phyloP scores from a whole-genome alignment of 768 basidiomycete genomes.

The Lentinula sp. region DNA sequence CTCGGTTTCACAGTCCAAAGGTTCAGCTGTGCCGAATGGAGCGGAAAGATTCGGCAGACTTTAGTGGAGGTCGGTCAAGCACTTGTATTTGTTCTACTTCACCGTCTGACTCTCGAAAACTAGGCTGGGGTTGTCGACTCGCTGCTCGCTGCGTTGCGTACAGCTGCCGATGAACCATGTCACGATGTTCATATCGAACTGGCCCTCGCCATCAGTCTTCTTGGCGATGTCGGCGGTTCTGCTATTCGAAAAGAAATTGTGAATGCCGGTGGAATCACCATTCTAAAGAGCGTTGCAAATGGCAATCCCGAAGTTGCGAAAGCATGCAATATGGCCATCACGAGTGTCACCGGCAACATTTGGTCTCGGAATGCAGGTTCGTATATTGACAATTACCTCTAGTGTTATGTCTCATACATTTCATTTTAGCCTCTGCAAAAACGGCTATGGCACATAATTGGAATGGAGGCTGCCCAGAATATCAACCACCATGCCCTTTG shows the following conservation, averaged over 20 bases:
- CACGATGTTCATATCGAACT: slow-evolving; percentile 20
- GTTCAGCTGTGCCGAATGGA: slow-evolving; percentile 21
- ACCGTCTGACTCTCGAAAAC: neutral
- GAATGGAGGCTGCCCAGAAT: slow-evolving; percentile 12
- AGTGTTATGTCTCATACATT: neutral
- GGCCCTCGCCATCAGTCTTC: slow-evolving; percentile 18
- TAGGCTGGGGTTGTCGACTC: slow-evolving; percentile 20
- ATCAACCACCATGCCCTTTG: slow-evolving; percentile 9
- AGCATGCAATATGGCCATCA: slow-evolving; percentile 18
- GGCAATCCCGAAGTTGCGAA: slow-evolving; percentile 16
- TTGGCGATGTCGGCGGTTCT: slow-evolving; percentile 19
- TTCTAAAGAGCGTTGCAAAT: slow-evolving; percentile 14
- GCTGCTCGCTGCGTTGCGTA: slow-evolving; percentile 19
- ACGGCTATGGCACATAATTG: slow-evolving; percentile 12
- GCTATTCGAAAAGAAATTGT: slow-evolving; percentile 21
- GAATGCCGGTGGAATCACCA: slow-evolving; percentile 20
- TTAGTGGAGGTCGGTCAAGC: slow-evolving; percentile 14
- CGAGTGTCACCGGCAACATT: slow-evolving; percentile 19
- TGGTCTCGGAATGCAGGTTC: slow-evolving; percentile 20
- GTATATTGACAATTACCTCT: neutral
- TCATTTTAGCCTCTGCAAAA: slow-evolving; percentile 9
- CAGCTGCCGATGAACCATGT: slow-evolving; percentile 16
- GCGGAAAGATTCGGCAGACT: slow-evolving; percentile 16
- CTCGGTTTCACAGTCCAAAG: slow-evolving; percentile 21
- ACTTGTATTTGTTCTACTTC: neutral